Percentiles rank a stretch among this genome's conserved stretches.
phyloP scores from a whole-genome alignment of 306 rosid species.

The Astragalus glycyphyllos region DNA sequence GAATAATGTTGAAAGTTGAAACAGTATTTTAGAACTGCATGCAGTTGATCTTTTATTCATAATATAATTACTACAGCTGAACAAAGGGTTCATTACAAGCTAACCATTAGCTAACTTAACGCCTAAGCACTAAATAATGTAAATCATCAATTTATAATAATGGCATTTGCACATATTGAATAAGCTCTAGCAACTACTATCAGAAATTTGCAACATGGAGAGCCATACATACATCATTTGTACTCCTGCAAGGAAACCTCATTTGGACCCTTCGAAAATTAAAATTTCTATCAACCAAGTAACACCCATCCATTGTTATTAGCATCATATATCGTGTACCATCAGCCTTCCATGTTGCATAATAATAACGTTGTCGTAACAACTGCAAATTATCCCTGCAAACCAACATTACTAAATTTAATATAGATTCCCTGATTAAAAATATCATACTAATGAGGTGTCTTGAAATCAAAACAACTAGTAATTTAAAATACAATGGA shows the following conservation, averaged over 20 bases:
- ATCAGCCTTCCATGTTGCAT: constrained; percentile 99
- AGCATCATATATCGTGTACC: constrained; percentile 99
- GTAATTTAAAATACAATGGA: not conserved
- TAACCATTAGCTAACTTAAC: constrained; percentile 24
- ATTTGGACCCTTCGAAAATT: constrained; percentile 97
- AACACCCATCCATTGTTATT: constrained; percentile 97
- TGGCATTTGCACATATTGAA: constrained; percentile 27
- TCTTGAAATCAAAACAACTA: constrained; percentile 25
- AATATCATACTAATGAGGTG: constrained; percentile 11
- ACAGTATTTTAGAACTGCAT: constrained; percentile 13
- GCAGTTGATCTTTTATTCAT: constrained; percentile 1
- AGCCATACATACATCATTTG: constrained; percentile 70
- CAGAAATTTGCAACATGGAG: constrained; percentile 33
- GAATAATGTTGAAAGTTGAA: constrained; percentile 7
- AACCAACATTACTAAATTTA: constrained; percentile 40
- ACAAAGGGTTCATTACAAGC: not conserved
- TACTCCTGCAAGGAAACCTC: constrained; percentile 95
- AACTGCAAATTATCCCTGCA: constrained; percentile 93
- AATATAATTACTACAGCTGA: constrained; percentile 5
- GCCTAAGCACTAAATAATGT: constrained; percentile 15
- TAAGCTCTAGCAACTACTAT: constrained; percentile 12
- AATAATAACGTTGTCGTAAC: constrained; percentile 93
- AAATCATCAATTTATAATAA: not conserved
- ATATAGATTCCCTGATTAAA: constrained; percentile 33
- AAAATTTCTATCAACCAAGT: constrained; percentile 87